A percentile compares a stretch with the other conserved stretches of the same genome.
These are phyloP conservation scores for Saccharomycopsis lassenensis DNA, from an alignment of 805 yeast species.

Conservation along the genomic window DNA sequence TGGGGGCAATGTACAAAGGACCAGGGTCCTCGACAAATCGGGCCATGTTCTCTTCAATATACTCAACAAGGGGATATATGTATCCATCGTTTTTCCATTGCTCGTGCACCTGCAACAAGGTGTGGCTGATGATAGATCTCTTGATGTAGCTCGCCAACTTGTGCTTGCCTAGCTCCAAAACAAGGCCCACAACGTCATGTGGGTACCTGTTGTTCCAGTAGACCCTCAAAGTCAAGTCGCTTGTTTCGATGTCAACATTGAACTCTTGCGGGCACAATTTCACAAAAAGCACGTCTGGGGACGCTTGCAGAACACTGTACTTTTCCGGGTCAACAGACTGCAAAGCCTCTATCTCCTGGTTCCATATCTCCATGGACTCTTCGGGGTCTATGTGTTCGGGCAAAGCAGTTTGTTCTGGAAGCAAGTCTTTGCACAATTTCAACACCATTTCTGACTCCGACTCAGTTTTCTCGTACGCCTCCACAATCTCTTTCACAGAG, in stretches of 20 bases:
- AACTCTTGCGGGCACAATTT: slow-evolving; percentile 26
- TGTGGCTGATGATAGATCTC: slow-evolving; percentile 38
- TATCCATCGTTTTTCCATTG: slow-evolving; percentile 58
- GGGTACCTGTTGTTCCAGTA: slow-evolving; percentile 53
- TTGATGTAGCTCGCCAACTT: slow-evolving; percentile 64
- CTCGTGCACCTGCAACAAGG: slow-evolving; percentile 33
- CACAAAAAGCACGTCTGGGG: slow-evolving; percentile 22
- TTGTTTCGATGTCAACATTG: slow-evolving; percentile 20
- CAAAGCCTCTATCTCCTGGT: slow-evolving; percentile 63
- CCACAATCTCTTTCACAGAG: slow-evolving; percentile 40
- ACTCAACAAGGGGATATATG: slow-evolving; percentile 59
- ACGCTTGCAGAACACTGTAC: slow-evolving; percentile 17
- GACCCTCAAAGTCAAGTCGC: slow-evolving; percentile 25
- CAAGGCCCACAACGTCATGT: slow-evolving; percentile 53
- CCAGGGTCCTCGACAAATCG: slow-evolving; percentile 66
- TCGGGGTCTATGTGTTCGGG: too few species aligned
- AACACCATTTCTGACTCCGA: slow-evolving; percentile 11
- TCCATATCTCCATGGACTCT: slow-evolving; percentile 42
- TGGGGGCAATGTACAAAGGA: slow-evolving; percentile 31
- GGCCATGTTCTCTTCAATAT: slow-evolving; percentile 57
- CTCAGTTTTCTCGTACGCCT: slow-evolving; percentile 1
- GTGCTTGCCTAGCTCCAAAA: slow-evolving; percentile 31
- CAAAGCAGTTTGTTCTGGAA: too few species aligned
- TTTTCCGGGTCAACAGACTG: slow-evolving; percentile 41
- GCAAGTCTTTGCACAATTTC: slow-evolving; percentile 1